Evolutionary conservation across 2,329 filamentous ascomycete species (phyloP).

Genomic region (Stylonectria norvegica): DNA sequence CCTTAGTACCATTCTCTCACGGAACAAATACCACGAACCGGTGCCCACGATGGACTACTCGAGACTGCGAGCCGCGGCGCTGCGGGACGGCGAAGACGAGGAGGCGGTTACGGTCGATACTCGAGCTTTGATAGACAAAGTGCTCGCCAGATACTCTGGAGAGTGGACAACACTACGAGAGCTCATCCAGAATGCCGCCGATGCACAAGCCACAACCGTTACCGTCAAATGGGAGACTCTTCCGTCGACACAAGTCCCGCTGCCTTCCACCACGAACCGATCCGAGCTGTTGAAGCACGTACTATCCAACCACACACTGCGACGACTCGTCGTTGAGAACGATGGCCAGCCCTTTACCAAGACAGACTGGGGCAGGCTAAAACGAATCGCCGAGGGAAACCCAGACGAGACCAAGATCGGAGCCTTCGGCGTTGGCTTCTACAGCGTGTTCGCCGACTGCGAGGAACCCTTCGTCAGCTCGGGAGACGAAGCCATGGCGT

Average conservation of each 20-base stretch:
- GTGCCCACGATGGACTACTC: constrained; percentile 69
- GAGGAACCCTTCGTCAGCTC: constrained; percentile 97
- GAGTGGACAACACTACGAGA: constrained; percentile 91
- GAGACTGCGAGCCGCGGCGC: constrained; percentile 78
- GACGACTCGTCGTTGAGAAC: constrained; percentile 86
- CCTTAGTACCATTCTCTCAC: too few species aligned
- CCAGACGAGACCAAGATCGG: constrained; percentile 99
- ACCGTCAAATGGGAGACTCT: constrained; percentile 89
- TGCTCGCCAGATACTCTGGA: constrained; percentile 90
- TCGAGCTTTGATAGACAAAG: constrained; percentile 93
- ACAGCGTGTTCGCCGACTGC: constrained; percentile 96
- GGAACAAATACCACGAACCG: too few species aligned
- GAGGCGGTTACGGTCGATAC: constrained; percentile 98
- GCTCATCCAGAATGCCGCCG: constrained; percentile 96
- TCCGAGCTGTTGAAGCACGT: constrained; percentile 77
- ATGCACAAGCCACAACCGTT: constrained; percentile 87
- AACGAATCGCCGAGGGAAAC: constrained; percentile 98
- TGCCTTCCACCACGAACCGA: constrained; percentile 60
- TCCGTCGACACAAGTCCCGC: constrained; percentile 74
- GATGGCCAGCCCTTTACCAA: constrained; percentile 83
- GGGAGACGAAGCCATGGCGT: constrained; percentile 89
- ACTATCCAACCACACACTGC: constrained; percentile 79
- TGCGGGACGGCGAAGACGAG: constrained; percentile 83
- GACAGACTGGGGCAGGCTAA: constrained; percentile 89
- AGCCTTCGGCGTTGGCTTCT: constrained; percentile 97